These are phyloP conservation scores for Rhipidocladum racemiflorum DNA, from an alignment of 176 grass and related monocot genomes.

Conservation along the genomic window DNA sequence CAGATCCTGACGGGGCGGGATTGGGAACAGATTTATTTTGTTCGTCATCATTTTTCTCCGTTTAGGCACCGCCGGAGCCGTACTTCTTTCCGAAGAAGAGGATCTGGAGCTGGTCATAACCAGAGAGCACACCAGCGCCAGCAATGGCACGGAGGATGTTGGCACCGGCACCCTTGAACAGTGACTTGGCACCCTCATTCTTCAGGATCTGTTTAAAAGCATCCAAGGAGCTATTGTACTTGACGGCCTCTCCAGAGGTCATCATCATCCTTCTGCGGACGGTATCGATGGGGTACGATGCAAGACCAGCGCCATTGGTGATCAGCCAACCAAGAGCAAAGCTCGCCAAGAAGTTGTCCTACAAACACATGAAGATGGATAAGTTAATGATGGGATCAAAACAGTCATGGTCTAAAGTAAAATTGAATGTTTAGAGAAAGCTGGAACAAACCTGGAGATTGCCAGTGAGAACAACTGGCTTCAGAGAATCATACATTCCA, in stretches of 20 bases:
- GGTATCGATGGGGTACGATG: conserved; percentile 87
- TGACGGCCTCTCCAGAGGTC: conserved; percentile 90
- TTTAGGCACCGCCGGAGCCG: conserved; percentile 75
- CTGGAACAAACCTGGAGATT: conserved; percentile 54
- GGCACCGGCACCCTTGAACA: conserved; percentile 97
- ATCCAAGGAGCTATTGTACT: conserved; percentile 92
- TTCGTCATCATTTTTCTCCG: conserved; percentile 48
- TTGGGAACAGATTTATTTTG: conserved; percentile 33
- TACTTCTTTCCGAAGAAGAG: conserved; percentile 97
- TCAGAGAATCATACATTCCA: conserved; percentile 88
- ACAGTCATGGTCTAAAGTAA: no score
- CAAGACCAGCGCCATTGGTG: conserved; percentile 86
- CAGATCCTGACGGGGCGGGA: conserved; percentile 26
- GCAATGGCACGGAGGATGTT: conserved; percentile 94
- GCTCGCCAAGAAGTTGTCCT: conserved; percentile 97
- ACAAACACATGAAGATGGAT: not conserved
- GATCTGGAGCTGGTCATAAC: conserved; percentile 95
- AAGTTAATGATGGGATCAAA: not conserved
- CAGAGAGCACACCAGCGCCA: conserved; percentile 88
- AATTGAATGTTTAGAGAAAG: not conserved
- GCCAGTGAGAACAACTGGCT: conserved; percentile 82
- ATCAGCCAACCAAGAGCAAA: conserved; percentile 86
- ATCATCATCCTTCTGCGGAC: conserved; percentile 99
- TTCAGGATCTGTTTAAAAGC: conserved; percentile 77
- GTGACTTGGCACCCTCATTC: conserved; percentile 78